Conservation (phyloP, 2,329 filamentous ascomycete species). For the Cladosporium austrohemisphaericum region DNA sequence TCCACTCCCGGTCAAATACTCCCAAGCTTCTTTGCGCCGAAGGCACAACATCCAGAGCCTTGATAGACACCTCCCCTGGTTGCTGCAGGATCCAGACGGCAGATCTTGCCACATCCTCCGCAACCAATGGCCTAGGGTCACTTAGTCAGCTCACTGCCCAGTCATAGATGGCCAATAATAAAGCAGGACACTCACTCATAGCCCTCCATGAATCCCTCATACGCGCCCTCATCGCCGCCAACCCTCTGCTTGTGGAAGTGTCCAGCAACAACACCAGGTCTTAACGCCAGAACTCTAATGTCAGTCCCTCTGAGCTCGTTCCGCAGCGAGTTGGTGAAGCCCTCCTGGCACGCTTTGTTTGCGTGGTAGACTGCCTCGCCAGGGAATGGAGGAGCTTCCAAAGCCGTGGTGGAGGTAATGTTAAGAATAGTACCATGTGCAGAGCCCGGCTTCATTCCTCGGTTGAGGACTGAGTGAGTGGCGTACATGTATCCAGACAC, state of each 20-base stretch:
- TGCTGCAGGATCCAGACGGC: constrained; percentile 43
- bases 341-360: constrained; percentile 47
- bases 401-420: constrained; percentile 45
- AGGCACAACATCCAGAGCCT: constrained; percentile 48
- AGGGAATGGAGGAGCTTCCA: constrained; percentile 48
- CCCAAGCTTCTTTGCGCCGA: constrained; percentile 39
- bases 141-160: neutral
- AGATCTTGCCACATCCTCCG: constrained; percentile 43
- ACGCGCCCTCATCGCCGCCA: constrained; percentile 41
- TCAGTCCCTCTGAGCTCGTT: constrained; percentile 47
- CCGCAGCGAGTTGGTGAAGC: constrained; percentile 47
- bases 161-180: neutral
- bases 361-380: constrained; percentile 51
- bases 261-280: constrained; percentile 48
- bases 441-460: constrained; percentile 35
- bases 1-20: constrained; percentile 38
- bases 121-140: constrained; percentile 33
- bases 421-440: constrained; percentile 45
- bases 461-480: constrained; percentile 45
- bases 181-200: constrained; percentile 30
- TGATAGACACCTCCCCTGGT: constrained; percentile 41
- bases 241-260: constrained; percentile 49
- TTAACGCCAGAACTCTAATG: constrained; percentile 45
- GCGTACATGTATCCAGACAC: constrained; percentile 48
- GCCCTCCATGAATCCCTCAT: constrained; percentile 45